Percentiles rank a stretch among this genome's conserved stretches.
Evolutionary conservation across 148 eudicot genomes (phyloP).

Genomic region (Vaccinium vitisidaea): DNA sequence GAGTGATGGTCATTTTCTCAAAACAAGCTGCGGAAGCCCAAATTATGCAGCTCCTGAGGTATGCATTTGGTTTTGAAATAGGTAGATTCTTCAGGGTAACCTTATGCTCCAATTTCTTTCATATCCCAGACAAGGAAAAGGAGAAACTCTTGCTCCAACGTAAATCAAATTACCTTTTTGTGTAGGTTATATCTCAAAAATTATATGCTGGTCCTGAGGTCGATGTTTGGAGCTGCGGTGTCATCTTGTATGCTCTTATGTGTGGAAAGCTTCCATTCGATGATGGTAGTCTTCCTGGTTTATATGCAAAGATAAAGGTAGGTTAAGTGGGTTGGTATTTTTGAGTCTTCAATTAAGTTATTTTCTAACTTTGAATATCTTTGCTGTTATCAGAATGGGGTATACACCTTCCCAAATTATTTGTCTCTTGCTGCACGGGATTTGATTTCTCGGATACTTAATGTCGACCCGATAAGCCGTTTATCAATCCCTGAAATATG

Average conservation of each 20-base stretch:
- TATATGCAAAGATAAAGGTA: background rate
- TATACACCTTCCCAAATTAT: slow-evolving; percentile 94
- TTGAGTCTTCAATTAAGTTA: background rate
- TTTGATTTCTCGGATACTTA: slow-evolving; percentile 91
- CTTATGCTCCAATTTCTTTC: background rate
- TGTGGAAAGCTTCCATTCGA: slow-evolving; percentile 98
- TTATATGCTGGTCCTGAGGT: slow-evolving; percentile 98
- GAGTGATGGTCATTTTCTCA: slow-evolving; percentile 97
- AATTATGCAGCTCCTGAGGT: slow-evolving; percentile 99
- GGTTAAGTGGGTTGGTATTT: background rate
- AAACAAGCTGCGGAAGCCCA: slow-evolving; percentile 98
- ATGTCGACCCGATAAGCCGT: slow-evolving; percentile 93
- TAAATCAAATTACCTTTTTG: background rate
- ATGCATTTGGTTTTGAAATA: slow-evolving; percentile 1
- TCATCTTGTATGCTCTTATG: slow-evolving; percentile 90
- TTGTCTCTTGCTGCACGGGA: slow-evolving; percentile 86
- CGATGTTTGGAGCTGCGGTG: slow-evolving; percentile 99
- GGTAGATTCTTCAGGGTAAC: background rate
- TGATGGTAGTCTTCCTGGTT: slow-evolving; percentile 78
- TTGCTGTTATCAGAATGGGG: slow-evolving; percentile 62
- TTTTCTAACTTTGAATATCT: background rate
- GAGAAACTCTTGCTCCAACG: background rate
- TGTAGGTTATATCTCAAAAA: slow-evolving; percentile 92
- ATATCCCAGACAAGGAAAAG: background rate
- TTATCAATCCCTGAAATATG: slow-evolving; percentile 90